These are phyloP conservation scores for Candida sonorensis DNA, from an alignment of 805 yeast species.

Conservation along the genomic window DNA sequence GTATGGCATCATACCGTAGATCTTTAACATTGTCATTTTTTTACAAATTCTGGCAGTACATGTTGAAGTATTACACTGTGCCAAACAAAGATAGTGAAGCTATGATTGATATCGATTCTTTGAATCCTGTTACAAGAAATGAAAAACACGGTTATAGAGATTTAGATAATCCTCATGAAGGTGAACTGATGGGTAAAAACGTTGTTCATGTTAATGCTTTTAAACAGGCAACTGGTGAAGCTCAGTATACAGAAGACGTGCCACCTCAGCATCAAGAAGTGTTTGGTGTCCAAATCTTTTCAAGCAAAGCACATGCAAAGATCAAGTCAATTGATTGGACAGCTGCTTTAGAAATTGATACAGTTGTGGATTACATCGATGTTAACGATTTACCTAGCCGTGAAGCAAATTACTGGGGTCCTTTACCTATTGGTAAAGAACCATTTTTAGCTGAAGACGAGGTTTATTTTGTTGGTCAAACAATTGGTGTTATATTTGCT, in stretches of 20 bases:
- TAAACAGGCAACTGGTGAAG: constrained; percentile 43
- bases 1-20: constrained; percentile 39
- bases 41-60: constrained; percentile 34
- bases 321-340: constrained; percentile 33
- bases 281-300: constrained; percentile 37
- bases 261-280: constrained; percentile 36
- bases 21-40: constrained; percentile 40
- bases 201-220: constrained; percentile 38
- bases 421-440: constrained; percentile 34
- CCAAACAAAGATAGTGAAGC: constrained; percentile 1
- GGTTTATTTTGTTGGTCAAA: constrained; percentile 36
- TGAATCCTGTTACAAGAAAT: constrained; percentile 30
- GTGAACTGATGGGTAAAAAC: constrained; percentile 33
- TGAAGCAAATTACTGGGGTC: constrained; percentile 38
- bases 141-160: constrained; percentile 34
- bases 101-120: constrained; percentile 26
- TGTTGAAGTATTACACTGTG: constrained; percentile 15
- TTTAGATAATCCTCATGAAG: constrained; percentile 30
- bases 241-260: constrained; percentile 37
- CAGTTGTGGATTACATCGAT: constrained; percentile 37
- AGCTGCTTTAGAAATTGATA: constrained; percentile 30
- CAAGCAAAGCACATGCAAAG: constrained; percentile 37
- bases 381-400: constrained; percentile 31
- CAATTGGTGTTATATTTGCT: constrained; percentile 37
- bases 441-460: constrained; percentile 37